Evolutionary conservation across 371 early-diverging fungal species (phyloP).

Genomic region (Circinella minor): DNA sequence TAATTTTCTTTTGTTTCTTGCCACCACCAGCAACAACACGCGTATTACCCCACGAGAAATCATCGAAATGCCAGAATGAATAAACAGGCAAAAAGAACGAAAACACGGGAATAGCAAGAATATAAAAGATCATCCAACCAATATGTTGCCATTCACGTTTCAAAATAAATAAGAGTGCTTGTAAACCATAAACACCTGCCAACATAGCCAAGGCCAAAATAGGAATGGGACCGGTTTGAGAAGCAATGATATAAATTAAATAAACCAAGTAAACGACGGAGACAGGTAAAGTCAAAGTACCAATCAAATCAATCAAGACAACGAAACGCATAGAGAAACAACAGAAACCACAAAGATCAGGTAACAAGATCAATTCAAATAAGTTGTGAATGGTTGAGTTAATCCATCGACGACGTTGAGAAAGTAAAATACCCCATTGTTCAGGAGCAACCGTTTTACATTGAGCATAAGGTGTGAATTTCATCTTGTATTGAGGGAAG

Average conservation of each 20-base stretch:
- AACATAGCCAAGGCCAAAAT: constrained; percentile 63
- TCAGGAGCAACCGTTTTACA: constrained; percentile 99
- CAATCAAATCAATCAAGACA: constrained; percentile 90
- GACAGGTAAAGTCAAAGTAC: constrained; percentile 93
- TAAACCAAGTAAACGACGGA: constrained; percentile 87
- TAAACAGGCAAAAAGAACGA: constrained; percentile 82
- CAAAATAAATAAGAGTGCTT: constrained; percentile 85
- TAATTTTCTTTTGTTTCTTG: constrained; percentile 69
- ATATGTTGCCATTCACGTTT: constrained; percentile 94
- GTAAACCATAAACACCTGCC: constrained; percentile 82
- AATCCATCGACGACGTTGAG: constrained; percentile 94
- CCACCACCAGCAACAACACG: constrained; percentile 78
- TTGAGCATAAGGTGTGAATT: constrained; percentile 95
- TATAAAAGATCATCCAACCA: constrained; percentile 96
- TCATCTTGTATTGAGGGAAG: constrained; percentile 97
- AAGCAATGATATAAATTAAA: constrained; percentile 68
- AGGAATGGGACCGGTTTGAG: constrained; percentile 56
- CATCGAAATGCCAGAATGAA: constrained; percentile 92
- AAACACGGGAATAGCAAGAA: constrained; percentile 85
- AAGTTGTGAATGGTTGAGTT: constrained; percentile 98
- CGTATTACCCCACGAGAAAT: constrained; percentile 94
- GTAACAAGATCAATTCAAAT: constrained; percentile 86
- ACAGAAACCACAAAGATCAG: constrained; percentile 94
- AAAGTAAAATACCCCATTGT: constrained; percentile 90
- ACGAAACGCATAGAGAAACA: constrained; percentile 97